Conservation (phyloP, 129 eudicot species). For the Helichrysum umbraculigerum region DNA sequence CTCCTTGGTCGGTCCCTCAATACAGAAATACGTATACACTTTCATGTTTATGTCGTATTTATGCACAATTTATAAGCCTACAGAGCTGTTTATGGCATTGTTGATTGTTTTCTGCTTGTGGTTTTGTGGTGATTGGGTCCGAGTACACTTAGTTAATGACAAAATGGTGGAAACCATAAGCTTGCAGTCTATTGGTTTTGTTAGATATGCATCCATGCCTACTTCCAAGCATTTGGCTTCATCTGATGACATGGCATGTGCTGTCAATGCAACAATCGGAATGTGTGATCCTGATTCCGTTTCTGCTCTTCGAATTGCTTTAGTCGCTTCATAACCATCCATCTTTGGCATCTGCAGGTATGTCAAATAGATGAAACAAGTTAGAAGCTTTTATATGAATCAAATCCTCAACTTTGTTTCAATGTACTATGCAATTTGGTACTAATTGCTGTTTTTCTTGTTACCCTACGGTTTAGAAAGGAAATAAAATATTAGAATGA, state of each 20-base stretch:
- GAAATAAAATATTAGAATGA: not conserved
- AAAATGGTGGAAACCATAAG: constrained; percentile 91
- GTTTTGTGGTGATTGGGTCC: constrained; percentile 17
- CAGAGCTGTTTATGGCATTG: constrained; percentile 4
- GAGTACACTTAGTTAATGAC: constrained; percentile 57
- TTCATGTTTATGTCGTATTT: constrained; percentile 17
- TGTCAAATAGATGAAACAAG: not conserved
- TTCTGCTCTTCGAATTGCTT: constrained; percentile 75
- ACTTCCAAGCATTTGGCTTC: constrained; percentile 93
- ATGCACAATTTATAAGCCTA: constrained; percentile 11
- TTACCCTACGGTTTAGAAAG: not conserved
- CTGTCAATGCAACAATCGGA: constrained; percentile 90
- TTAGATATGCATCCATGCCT: constrained; percentile 98
- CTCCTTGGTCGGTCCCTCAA: constrained; percentile 15
- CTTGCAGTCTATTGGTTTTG: constrained; percentile 91
- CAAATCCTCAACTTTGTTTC: too few species aligned
- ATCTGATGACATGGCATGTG: constrained; percentile 97
- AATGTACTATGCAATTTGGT: not conserved
- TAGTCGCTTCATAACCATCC: constrained; percentile 99
- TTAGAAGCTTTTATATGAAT: not conserved
- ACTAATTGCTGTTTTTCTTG: not conserved
- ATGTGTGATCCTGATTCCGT: constrained; percentile 51
- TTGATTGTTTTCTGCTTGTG: not conserved
- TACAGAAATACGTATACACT: not conserved
- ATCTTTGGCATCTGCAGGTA: constrained; percentile 87